phyloP scores from a whole-genome alignment of 495 filamentous ascomycete genomes.

The Sporormia fimetaria region DNA sequence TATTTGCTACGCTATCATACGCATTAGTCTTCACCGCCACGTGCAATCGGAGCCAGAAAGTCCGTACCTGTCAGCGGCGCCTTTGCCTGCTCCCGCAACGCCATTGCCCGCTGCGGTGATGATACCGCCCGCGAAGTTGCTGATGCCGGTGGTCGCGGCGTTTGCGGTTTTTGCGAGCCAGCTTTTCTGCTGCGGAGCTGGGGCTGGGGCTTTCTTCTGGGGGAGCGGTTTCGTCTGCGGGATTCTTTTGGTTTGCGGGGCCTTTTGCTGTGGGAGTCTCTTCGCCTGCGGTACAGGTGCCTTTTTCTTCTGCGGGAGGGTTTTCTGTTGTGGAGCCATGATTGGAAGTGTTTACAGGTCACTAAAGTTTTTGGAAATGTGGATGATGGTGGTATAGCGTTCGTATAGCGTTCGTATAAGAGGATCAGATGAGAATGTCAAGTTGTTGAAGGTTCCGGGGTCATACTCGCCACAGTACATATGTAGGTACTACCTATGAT shows the following conservation, averaged over 20 bases:
- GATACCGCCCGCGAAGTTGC: constrained; percentile 31
- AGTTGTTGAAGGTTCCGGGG: too few species aligned
- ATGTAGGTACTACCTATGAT: too few species aligned
- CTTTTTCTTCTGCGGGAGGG: too few species aligned
- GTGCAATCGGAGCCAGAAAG: background rate
- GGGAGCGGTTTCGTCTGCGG: constrained; percentile 2
- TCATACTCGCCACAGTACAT: too few species aligned
- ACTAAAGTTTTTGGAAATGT: too few species aligned
- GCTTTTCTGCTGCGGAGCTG: constrained; percentile 26
- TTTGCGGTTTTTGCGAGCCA: constrained; percentile 32
- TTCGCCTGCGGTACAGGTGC: too few species aligned
- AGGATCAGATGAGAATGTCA: too few species aligned
- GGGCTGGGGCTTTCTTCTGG: too few species aligned
- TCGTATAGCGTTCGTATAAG: too few species aligned
- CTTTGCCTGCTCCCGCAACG: constrained; percentile 33
- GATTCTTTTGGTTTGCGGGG: background rate
- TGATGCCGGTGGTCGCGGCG: constrained; percentile 26
- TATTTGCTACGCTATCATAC: constrained; percentile 27
- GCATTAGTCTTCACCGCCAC: background rate
- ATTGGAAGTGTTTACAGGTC: too few species aligned
- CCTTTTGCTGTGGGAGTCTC: constrained; percentile 4
- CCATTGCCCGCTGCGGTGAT: constrained; percentile 32
- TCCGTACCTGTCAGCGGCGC: constrained; percentile 30
- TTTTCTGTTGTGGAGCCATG: too few species aligned
- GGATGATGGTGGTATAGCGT: too few species aligned